Evolutionary conservation across 2,329 filamentous ascomycete species (phyloP), one percentile per base, ranked within the genome.

Genomic region (Monilinia vaccinii-corymbosi): DNA sequence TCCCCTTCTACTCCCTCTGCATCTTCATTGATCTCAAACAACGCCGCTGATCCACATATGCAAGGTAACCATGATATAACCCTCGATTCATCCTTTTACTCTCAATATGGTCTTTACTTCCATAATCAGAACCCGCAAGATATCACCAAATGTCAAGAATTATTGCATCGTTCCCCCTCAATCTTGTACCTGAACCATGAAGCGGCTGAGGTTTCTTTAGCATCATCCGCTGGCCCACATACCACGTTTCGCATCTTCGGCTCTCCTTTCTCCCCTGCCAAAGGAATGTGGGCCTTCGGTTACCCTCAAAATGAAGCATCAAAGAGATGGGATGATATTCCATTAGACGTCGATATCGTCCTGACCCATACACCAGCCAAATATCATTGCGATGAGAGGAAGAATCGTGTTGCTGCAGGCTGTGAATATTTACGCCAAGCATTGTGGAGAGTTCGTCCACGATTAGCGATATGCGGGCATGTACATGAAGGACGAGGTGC

Each of bases 61-160:
- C 21, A 62, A 87, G 86, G 88, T 32, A 92, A 91, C 69, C 88
- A 91, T 72, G 88, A 91, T 69, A 76, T 88, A 53, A 87, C 86
- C 0, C 79, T 91, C 8, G 87, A 91, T 68, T 66, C 75, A n/a
- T 70, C 75, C 3, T 89, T 88, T 70, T 86, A 84, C 69, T 66
- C 73, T 10, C 71, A 79, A 45, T 76, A 84, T 65, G 79, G 79
- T 0, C 66, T 69, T 1, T 74, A 75, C 56, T 83, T 85, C 67
- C 83, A 85, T 68, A 84, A 82, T 67, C 78, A 82, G 55, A 68
- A 70, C 4, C 75, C 76, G 0, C 81, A 88, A 68, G 78, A 81
- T 36, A 70, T 79, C 0, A 70, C 73, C 9, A 75, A 76, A 36
- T 88, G 85, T 68, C 74, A 81, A 42, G 70, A 74, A 0, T 73